phyloP scores from a whole-genome alignment of 495 filamentous ascomycete species.

The Neurospora africana region DNA sequence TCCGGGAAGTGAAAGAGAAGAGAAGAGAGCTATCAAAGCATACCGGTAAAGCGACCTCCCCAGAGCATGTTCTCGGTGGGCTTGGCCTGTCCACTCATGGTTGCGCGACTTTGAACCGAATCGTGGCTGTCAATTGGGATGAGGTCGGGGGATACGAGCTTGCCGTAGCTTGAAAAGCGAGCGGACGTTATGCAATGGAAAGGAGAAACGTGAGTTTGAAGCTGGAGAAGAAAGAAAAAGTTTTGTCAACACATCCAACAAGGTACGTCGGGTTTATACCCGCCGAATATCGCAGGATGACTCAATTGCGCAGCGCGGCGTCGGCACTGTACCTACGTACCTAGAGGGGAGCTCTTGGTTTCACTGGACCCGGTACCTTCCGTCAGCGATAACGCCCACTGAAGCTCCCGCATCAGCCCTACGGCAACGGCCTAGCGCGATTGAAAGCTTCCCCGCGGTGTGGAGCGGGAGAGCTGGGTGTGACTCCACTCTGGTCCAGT shows the following conservation, averaged over 20 bases:
- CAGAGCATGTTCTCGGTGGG: constrained; percentile 56
- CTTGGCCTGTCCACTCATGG: constrained; percentile 13
- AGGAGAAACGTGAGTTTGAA: not conserved
- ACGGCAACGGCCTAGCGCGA: not conserved
- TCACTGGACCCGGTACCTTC: not conserved
- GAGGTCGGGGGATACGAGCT: not conserved
- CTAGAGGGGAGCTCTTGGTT: not conserved
- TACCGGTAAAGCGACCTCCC: constrained; percentile 76
- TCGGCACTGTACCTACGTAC: too few species aligned
- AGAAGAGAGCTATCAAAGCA: not conserved
- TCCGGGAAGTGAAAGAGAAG: not conserved
- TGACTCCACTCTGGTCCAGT: not conserved
- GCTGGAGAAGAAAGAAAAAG: not conserved
- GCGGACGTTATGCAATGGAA: not conserved
- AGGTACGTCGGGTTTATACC: not conserved
- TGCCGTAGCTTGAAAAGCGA: not conserved
- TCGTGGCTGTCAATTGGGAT: not conserved
- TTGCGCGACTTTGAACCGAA: not conserved
- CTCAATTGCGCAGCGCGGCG: not conserved
- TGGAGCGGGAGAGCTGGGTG: not conserved
- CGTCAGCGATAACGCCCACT: not conserved
- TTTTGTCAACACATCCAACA: not conserved
- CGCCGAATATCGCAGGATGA: not conserved
- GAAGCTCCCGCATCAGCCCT: not conserved
- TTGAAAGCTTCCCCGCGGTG: not conserved